Conservation (phyloP, 106 monocot genomes). For the Gastrodia elata region DNA sequence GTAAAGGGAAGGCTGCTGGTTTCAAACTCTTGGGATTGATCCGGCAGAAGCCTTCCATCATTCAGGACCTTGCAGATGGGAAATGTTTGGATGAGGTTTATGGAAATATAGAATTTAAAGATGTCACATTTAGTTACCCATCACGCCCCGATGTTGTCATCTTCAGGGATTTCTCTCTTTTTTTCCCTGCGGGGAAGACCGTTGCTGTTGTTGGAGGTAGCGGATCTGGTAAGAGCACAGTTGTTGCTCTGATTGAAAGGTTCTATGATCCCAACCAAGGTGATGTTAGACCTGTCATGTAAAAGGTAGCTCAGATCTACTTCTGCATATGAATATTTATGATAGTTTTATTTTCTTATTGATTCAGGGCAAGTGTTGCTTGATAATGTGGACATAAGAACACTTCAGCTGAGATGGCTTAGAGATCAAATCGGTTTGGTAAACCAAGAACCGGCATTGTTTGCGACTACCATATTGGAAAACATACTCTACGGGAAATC, state of each 20-base stretch:
- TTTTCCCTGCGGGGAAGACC: constrained; percentile 88
- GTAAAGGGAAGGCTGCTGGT: constrained; percentile 91
- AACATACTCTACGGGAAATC: constrained; percentile 92
- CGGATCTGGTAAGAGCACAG: constrained; percentile 96
- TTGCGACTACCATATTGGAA: constrained; percentile 89
- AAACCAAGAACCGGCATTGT: constrained; percentile 97
- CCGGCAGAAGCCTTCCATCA: constrained; percentile 67
- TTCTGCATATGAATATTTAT: background rate
- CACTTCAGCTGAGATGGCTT: constrained; percentile 76
- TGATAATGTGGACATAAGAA: constrained; percentile 90
- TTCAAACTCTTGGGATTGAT: constrained; percentile 89
- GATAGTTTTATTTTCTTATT: background rate
- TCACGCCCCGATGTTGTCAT: constrained; percentile 88
- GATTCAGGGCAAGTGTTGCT: constrained; percentile 79
- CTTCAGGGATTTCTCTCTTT: constrained; percentile 74
- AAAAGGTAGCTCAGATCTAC: background rate
- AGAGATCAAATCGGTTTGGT: constrained; percentile 97
- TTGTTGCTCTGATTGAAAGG: constrained; percentile 85
- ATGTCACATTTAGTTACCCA: constrained; percentile 88
- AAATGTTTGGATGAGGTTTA: constrained; percentile 66
- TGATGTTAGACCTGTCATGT: constrained; percentile 14
- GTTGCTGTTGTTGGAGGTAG: constrained; percentile 96
- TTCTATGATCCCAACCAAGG: constrained; percentile 98
- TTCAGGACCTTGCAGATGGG: constrained; percentile 62
- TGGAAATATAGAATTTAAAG: constrained; percentile 93